Conservation (phyloP, 2,329 filamentous ascomycete species). For the Claviceps sp. region DNA sequence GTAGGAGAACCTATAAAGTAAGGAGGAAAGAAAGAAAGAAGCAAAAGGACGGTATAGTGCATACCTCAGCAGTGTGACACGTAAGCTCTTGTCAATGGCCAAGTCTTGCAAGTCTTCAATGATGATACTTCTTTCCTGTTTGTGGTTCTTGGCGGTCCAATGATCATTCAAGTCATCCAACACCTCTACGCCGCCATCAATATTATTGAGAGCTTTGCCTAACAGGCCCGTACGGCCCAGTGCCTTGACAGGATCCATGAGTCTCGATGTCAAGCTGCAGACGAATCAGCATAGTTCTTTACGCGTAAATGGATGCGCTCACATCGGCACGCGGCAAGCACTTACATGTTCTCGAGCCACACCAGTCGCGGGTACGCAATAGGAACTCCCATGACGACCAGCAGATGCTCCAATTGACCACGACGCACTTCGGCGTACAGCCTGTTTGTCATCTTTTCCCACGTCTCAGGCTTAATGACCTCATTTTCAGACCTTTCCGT, state of each 20-base stretch:
- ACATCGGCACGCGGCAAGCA: constrained; percentile 7
- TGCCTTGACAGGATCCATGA: constrained; percentile 82
- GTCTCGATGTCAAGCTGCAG: constrained; percentile 61
- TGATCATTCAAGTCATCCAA: constrained; percentile 89
- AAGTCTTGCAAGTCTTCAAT: constrained; percentile 88
- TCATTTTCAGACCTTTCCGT: constrained; percentile 80
- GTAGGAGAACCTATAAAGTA: no score
- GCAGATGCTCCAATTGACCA: constrained; percentile 76
- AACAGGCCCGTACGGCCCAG: constrained; percentile 71
- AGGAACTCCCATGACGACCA: constrained; percentile 76
- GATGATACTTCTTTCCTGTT: constrained; percentile 72
- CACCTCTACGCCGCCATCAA: constrained; percentile 85
- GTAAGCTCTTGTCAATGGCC: constrained; percentile 81
- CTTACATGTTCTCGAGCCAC: constrained; percentile 58
- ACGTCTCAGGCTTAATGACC: constrained; percentile 67
- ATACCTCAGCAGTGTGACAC: constrained; percentile 74
- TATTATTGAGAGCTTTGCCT: constrained; percentile 70
- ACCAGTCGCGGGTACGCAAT: constrained; percentile 66
- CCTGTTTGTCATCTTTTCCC: constrained; percentile 75
- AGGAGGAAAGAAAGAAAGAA: neutral
- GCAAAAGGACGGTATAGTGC: constrained; percentile 4
- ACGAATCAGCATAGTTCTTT: constrained; percentile 11
- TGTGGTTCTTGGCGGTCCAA: constrained; percentile 94
- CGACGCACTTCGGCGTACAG: constrained; percentile 70
- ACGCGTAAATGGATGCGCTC: neutral